Base-by-base conservation (phyloP, 352 stramenopile species). In the Globisporangium viniferum region DNA sequence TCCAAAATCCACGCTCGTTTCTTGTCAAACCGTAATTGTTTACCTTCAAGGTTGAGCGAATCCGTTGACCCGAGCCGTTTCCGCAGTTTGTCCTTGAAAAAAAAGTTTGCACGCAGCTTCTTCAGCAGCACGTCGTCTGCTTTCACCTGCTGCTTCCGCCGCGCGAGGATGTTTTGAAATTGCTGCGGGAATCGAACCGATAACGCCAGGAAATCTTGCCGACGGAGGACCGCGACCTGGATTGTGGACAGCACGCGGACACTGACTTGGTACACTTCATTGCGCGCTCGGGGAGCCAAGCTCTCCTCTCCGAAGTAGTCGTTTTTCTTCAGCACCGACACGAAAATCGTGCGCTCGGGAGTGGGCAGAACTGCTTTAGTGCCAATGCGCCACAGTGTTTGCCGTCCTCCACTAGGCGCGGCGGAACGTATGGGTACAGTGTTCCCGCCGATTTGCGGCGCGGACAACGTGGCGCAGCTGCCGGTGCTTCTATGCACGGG, bases 301-400 rank as follows among this genome's bases (percentile, higher is more conserved):
- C 83, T 88, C 55, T 92, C 83, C 49, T 89, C 76, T 4, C 83
- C 83, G 31, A 92, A 92, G 61, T 74, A 87, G 41, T 90, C 81
- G 54, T 77, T 70, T 29, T 76, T 71, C 51, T 86, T 82, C 6
- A 92, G 69, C 8, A 92, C 69, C 0, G 77, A 80, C 18, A 92
- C 80, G 1, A 84, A 77, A 31, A 84, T 77, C 15, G 69, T 64
- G 14, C 59, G 44, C 5, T 66, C 64, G 0, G 12, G 33, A 6
- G 24, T 51, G n/a, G 29, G 15, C 10, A 48, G n/a, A 14, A 35
- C 48, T 3, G n/a, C 9, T 14, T 60, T 56, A 7, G 53, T 36
- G 18, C 53, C 55, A 22, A 64, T 57, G 41, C 67, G 53, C 61
- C 41, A 68, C 10, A 72, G 53, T 12, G 54, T 60, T 14, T 51